phyloP scores from a whole-genome alignment of 2,329 filamentous ascomycete species.

The Colletotrichum echinochloae region DNA sequence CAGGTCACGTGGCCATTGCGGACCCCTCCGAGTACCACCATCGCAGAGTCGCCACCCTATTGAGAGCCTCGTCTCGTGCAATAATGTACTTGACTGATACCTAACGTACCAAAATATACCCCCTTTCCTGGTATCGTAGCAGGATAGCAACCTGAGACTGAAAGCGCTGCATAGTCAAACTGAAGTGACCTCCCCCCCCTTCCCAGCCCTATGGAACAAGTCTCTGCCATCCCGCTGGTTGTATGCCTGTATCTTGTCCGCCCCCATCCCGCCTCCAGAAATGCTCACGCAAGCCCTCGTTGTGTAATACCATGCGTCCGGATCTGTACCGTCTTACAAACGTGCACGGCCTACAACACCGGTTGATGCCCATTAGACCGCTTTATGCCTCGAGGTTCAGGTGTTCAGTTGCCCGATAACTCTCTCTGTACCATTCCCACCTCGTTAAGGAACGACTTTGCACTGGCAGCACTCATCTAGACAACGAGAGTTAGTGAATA shows the following conservation, averaged over 20 bases:
- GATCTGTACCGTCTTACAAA: slow-evolving; percentile 14
- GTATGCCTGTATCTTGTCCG: slow-evolving; percentile 32
- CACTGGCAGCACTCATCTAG: slow-evolving; percentile 66
- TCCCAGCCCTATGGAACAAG: slow-evolving; percentile 14
- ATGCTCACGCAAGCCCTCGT: slow-evolving; percentile 14
- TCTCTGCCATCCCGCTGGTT: slow-evolving; percentile 11
- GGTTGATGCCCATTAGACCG: slow-evolving; percentile 7
- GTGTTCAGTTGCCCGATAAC: slow-evolving; percentile 54
- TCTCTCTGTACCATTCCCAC: slow-evolving; percentile 64
- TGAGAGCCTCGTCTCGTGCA: neutral
- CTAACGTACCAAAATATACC: slow-evolving; percentile 21
- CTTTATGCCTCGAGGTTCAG: neutral
- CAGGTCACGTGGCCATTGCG: slow-evolving; percentile 50
- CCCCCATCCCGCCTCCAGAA: slow-evolving; percentile 15
- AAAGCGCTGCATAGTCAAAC: slow-evolving; percentile 15
- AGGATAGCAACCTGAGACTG: slow-evolving; percentile 20
- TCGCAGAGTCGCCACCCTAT: too few relatives aligned
- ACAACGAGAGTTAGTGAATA: slow-evolving; percentile 12
- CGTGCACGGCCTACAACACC: neutral
- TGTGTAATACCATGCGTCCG: slow-evolving; percentile 6
- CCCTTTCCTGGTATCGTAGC: slow-evolving; percentile 25
- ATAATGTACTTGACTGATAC: slow-evolving; percentile 19
- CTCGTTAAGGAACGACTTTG: slow-evolving; percentile 64
- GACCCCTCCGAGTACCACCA: neutral
- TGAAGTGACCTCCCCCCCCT: slow-evolving; percentile 15